Conservation (phyloP, 179 eudicot species). For the Beta corolliflora region DNA sequence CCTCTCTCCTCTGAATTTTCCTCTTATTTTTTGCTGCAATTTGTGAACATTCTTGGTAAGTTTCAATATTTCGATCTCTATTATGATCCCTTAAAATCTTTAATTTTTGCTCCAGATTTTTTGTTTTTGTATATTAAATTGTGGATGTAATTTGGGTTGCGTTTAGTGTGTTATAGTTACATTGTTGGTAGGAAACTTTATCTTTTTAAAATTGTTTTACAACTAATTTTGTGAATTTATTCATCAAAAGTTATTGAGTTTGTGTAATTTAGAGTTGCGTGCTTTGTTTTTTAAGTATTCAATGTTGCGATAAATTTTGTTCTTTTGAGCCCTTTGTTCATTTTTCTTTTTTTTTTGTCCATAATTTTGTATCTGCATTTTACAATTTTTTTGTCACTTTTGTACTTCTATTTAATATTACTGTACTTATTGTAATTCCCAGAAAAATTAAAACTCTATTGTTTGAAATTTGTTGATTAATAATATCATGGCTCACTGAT, state of each 20-base stretch:
- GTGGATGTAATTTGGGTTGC: neutral
- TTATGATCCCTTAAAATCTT: neutral
- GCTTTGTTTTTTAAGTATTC: neutral
- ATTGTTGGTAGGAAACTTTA: neutral
- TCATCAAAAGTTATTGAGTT: neutral
- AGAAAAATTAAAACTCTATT: neutral
- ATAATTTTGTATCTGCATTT: neutral
- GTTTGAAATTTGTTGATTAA: neutral
- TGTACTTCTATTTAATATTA: too few relatives aligned
- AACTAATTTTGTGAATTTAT: neutral
- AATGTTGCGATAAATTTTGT: neutral
- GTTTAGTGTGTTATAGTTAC: constrained; percentile 4
- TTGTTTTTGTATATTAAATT: neutral
- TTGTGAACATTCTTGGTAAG: constrained; percentile 22
- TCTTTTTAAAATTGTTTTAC: neutral
- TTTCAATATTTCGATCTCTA: neutral
- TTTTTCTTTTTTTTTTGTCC: neutral
- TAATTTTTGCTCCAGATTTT: neutral
- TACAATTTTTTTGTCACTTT: too few relatives aligned
- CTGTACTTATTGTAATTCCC: neutral
- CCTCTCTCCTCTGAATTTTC: constrained; percentile 15
- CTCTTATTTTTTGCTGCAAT: neutral
- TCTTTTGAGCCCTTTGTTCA: neutral
- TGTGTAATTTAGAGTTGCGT: neutral
- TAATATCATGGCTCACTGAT: too few relatives aligned